Base-by-base conservation (phyloP, 495 filamentous ascomycete genomes). In the Aspergillus bertholletiae region DNA sequence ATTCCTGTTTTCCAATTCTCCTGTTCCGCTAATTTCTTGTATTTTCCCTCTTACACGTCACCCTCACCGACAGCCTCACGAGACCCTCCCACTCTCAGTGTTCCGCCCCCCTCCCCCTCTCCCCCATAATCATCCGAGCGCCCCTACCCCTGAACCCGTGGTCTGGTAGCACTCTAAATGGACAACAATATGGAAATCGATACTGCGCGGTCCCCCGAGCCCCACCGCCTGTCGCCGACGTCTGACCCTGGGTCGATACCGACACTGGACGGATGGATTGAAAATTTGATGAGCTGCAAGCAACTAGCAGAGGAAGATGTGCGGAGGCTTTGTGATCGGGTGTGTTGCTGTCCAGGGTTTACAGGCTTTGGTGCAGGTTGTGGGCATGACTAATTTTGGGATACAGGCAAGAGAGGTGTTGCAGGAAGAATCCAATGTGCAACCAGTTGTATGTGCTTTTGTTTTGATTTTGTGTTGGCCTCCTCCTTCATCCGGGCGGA, bases 161-260 rank as follows among this genome's bases (percentile, higher is more conserved):
- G 5, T 51, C 35, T 24, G 62, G 60, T 57, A 58, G 58, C 60
- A 57, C 60, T 53, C 24, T 56, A 8, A 58, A 96, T 96, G 92
- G 94, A 98, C 75, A 96, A 92, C 65, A 96, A 95, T 73, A 98
- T 98, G 94, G 94, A 98, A 71, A 92, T 96, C 59, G 79, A 82
- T 63, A 70, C 78, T 45, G 88, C 88, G 64, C 88, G 91, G 69
- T 82, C 86, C 59, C 89, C 92, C 57, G 85, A 95, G 65, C 89
- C 92, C 57, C 83, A 92, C 68, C 78, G 81, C 61, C 74, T 90
- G 64, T 80, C 87, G 49, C 84, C 88, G 58, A 77, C 81, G 21
- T 80, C 84, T 46, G 95, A 97, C 71, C 86, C 95, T 9, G 82
- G 89, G 30, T 88, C 91, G 53, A 94, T 96, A 75, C 87, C 91